Conservation (phyloP, 1,139 yeast genomes). For the Lodderomyces margitis region DNA sequence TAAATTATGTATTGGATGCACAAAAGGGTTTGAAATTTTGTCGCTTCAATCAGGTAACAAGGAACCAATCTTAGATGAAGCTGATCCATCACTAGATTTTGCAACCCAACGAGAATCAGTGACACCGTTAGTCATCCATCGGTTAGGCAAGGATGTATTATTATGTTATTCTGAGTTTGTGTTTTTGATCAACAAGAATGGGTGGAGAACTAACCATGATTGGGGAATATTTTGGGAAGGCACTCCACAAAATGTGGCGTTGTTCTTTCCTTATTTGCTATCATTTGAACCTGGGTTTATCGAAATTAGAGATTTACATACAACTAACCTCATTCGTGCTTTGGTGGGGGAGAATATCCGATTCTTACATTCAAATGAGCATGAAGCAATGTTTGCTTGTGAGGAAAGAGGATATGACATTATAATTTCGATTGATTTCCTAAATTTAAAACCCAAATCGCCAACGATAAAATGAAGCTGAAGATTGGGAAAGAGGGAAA, state of each 20-base stretch:
- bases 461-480: neutral
- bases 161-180: conserved; percentile 90
- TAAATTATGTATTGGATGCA: conserved; percentile 90
- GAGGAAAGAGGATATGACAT: conserved; percentile 91
- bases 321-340: conserved; percentile 82
- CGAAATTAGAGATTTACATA: conserved; percentile 89
- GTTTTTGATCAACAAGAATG: conserved; percentile 88
- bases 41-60: conserved; percentile 74
- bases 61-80: conserved; percentile 84
- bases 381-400: conserved; percentile 90
- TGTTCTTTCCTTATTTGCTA: conserved; percentile 88
- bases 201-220: conserved; percentile 93
- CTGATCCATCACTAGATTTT: conserved; percentile 94
- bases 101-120: conserved; percentile 80
- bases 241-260: conserved; percentile 84
- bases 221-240: conserved; percentile 99
- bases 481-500: neutral
- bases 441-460: conserved; percentile 37
- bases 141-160: conserved; percentile 84
- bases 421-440: conserved; percentile 87
- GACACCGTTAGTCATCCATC: conserved; percentile 87
- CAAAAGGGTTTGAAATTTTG: conserved; percentile 93
- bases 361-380: conserved; percentile 83
- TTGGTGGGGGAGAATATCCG: conserved; percentile 93
- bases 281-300: conserved; percentile 90